Evolutionary conservation across 208 protist species (phyloP), one percentile per base, ranked within the genome.

Genomic region (Tritrichomonas musculus): DNA sequence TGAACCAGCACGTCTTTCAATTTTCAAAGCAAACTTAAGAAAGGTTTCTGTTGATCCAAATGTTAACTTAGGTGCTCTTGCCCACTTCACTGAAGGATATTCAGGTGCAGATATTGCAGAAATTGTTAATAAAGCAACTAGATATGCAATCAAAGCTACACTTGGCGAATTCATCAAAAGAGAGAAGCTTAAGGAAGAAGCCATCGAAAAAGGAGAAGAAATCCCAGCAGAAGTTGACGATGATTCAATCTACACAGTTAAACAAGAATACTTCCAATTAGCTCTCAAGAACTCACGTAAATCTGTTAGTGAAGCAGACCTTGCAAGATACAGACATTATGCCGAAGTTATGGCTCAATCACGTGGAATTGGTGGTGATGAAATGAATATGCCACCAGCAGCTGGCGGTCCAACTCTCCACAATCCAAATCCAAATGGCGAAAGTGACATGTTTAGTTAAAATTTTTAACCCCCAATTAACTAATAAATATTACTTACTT

Each of bases 51-150:
- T 92, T 22, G 97, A 97, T 53, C 53, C 88, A 20, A 97, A 99
- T 94, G 97, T 99, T n/a, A 97, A 99, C 94, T 94, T 99, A 1
- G 96, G 98, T 11, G 95, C 97, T 75, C 96, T 99, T 53, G 99
- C 99, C n/a, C 95, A 97, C 50, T 92, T 93, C 13, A 99, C 98
- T 17, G 96, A 99, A 84, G 99, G 99, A 93, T 99, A 99, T 97
- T 99, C 98, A 77, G 99, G 99, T 94, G 99, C 99, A 55, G 99
- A 99, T 96, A 95, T 99, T 93, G 96, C 97, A 73, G 96, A 98
- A 17, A 96, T 99, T 33, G 96, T 97, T 50, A 98, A 98, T 95
- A 97, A 98, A 94, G 96, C 97, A 44, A 95, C 96, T 22, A 92
- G 96, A 39, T 57, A 96, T 25, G 95, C 95, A 17, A 94, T 97